Evolutionary conservation across 805 yeast genomes (phyloP).

Genomic region (Pichia rugopelliculosa): DNA sequence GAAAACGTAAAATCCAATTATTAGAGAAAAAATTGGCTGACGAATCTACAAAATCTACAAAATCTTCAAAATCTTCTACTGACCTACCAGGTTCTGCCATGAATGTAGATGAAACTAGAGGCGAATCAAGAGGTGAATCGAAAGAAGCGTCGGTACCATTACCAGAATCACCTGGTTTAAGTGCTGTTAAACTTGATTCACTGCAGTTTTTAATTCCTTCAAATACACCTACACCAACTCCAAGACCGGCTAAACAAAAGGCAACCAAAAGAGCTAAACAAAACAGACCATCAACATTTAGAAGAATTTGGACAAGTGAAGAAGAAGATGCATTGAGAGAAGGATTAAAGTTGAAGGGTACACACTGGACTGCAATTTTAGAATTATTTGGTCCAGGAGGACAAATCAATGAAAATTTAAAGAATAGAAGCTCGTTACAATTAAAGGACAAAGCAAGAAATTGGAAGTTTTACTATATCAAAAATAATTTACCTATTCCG

Average conservation of each 20-base stretch:
- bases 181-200: not conserved
- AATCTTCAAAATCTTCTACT: not conserved
- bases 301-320: conserved; percentile 80
- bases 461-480: conserved; percentile 82
- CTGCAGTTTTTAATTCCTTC: not conserved
- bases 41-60: not conserved
- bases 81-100: not conserved
- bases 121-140: not conserved
- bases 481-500: conserved; percentile 71
- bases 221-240: not conserved
- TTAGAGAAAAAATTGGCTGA: not conserved
- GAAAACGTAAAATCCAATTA: not conserved
- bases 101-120: not conserved
- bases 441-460: conserved; percentile 94
- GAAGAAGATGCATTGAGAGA: conserved; percentile 81
- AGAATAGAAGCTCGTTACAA: conserved; percentile 85
- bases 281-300: conserved; percentile 27
- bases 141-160: not conserved
- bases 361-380: conserved; percentile 87
- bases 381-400: conserved; percentile 96
- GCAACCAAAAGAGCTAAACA: conserved; percentile 16
- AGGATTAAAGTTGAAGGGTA: conserved; percentile 79
- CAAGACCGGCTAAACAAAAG: not conserved
- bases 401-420: conserved; percentile 68
- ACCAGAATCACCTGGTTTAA: not conserved